A percentile compares a stretch with the other conserved stretches of the same genome.
These are phyloP conservation scores for Apiotrichum mycotoxinovorans DNA, from an alignment of 1,284 basidiomycete genomes.

Conservation along the genomic window DNA sequence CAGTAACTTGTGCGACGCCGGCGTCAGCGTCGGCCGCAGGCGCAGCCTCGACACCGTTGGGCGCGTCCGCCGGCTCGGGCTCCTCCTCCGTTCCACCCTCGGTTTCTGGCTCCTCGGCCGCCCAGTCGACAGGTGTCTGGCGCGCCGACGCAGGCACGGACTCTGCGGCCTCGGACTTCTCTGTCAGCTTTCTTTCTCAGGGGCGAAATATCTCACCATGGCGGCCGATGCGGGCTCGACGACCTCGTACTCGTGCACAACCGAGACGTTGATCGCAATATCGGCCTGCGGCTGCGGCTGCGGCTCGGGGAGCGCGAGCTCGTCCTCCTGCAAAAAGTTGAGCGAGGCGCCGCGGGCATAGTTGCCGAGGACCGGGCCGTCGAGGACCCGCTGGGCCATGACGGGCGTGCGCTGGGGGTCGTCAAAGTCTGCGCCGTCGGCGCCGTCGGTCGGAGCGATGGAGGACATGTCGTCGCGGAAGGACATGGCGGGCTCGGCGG, in stretches of 20 bases:
- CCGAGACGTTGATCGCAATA: slow-evolving; percentile 13
- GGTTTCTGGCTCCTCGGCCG: slow-evolving; percentile 25
- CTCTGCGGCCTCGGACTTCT: slow-evolving; percentile 5
- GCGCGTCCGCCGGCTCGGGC: no score
- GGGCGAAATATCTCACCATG: not conserved
- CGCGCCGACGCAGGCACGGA: slow-evolving; percentile 1
- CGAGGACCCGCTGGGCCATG: not conserved
- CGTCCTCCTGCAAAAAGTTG: slow-evolving; percentile 47
- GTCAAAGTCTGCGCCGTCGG: not conserved
- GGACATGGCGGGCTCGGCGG: slow-evolving; percentile 7
- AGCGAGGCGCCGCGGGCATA: slow-evolving; percentile 19
- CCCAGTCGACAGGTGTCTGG: slow-evolving; percentile 26
- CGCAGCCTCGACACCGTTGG: no score
- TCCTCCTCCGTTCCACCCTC: slow-evolving; percentile 10
- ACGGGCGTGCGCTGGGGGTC: slow-evolving; percentile 15
- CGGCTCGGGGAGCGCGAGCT: slow-evolving; percentile 25
- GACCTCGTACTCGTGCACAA: slow-evolving; percentile 26
- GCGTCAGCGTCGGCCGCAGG: slow-evolving; percentile 4
- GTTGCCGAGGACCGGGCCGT: not conserved
- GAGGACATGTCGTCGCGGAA: slow-evolving; percentile 2
- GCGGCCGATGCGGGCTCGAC: slow-evolving; percentile 10
- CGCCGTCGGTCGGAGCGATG: not conserved
- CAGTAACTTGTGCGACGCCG: not conserved
- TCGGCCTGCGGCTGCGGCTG: no score
- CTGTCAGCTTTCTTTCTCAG: not conserved